Conservation (phyloP, 1,284 basidiomycete species). For the Cutaneotrichosporon cutaneum region DNA sequence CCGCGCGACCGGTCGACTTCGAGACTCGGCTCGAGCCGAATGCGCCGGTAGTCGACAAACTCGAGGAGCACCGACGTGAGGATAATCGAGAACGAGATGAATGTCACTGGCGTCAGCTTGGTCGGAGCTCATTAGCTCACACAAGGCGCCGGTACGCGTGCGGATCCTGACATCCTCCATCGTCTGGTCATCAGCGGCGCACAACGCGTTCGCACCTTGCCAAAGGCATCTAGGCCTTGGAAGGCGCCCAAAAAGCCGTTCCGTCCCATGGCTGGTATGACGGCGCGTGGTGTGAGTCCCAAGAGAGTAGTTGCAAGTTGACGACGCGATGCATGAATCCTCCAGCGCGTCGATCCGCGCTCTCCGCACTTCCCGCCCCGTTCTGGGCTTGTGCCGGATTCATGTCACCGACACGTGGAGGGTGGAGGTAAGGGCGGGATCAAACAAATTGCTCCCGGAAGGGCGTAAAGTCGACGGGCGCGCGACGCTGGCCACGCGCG, state of each 20-base stretch:
- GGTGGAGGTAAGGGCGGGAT: conserved; percentile 5
- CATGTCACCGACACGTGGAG: conserved; percentile 7
- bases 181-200: conserved; percentile 61
- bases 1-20: conserved; percentile 91
- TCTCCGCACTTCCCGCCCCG: not conserved
- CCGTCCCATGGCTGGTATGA: conserved; percentile 42
- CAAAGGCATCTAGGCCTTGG: conserved; percentile 84
- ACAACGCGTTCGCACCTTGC: conserved; percentile 66
- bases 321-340: not conserved
- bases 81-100: conserved; percentile 89
- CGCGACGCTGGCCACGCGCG: conserved; percentile 10
- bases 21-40: conserved; percentile 83
- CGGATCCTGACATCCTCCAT: conserved; percentile 98
- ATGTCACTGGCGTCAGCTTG: conserved; percentile 65
- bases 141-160: conserved; percentile 85
- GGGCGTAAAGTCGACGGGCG: conserved; percentile 7
- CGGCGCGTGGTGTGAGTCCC: not conserved
- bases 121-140: conserved; percentile 57
- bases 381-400: not conserved
- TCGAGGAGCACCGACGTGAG: conserved; percentile 86
- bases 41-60: conserved; percentile 88
- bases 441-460: conserved; percentile 10
- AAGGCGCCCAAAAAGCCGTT: conserved; percentile 51
- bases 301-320: not conserved
- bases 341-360: conserved; percentile 5